phyloP scores from a whole-genome alignment of 1,284 basidiomycete genomes.

The Papiliotrema flavescens region DNA sequence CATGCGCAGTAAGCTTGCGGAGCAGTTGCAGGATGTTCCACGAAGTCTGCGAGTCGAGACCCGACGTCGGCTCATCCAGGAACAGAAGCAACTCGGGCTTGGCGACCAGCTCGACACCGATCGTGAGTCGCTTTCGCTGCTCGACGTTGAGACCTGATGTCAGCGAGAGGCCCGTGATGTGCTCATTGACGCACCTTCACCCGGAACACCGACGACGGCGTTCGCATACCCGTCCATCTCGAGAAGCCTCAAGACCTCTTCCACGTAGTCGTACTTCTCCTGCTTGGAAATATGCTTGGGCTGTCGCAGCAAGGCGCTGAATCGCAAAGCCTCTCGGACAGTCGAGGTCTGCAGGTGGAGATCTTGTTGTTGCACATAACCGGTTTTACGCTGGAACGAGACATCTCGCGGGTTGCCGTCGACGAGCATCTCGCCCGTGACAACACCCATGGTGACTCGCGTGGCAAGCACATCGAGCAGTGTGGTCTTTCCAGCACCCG shows the following conservation, averaged over 20 bases:
- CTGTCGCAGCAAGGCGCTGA: slow-evolving; percentile 78
- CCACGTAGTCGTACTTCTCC: slow-evolving; percentile 79
- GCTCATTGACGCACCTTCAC: slow-evolving; percentile 43
- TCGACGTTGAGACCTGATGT: slow-evolving; percentile 57
- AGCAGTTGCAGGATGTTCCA: slow-evolving; percentile 80
- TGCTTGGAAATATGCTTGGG: slow-evolving; percentile 60
- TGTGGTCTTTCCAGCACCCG: slow-evolving; percentile 73
- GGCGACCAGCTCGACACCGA: slow-evolving; percentile 64
- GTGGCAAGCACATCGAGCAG: slow-evolving; percentile 79
- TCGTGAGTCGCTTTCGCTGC: slow-evolving; percentile 72
- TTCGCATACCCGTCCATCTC: slow-evolving; percentile 68
- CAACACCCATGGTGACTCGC: slow-evolving; percentile 72
- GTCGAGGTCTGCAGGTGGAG: slow-evolving; percentile 66
- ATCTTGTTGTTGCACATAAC: slow-evolving; percentile 79
- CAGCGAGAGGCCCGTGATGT: not conserved
- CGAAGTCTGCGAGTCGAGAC: slow-evolving; percentile 82
- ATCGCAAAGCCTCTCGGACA: slow-evolving; percentile 77
- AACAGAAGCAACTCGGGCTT: slow-evolving; percentile 72
- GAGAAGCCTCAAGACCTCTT: slow-evolving; percentile 73
- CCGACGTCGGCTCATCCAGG: slow-evolving; percentile 69
- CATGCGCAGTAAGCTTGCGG: slow-evolving; percentile 75
- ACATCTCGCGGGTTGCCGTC: slow-evolving; percentile 66
- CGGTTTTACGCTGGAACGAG: slow-evolving; percentile 61
- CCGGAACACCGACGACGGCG: slow-evolving; percentile 70
- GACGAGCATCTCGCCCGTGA: slow-evolving; percentile 72